phyloP scores from a whole-genome alignment of 805 yeast genomes.

The Wickerhamomyces rabaulensis region DNA sequence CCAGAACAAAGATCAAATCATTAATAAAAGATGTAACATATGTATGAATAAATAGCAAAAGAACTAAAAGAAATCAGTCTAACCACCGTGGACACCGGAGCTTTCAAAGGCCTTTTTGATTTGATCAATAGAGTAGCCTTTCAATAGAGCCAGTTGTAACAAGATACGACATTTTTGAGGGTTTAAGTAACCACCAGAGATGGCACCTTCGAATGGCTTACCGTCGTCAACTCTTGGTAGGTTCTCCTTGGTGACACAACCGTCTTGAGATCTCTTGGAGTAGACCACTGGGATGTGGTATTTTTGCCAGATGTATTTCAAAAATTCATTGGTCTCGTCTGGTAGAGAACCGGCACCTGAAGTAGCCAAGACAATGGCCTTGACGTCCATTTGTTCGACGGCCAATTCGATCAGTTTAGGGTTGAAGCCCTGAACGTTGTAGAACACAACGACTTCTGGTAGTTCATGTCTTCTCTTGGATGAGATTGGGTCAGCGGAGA shows the following conservation, averaged over 20 bases:
- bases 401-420: constrained; percentile 42
- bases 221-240: constrained; percentile 25
- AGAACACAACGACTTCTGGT: constrained; percentile 48
- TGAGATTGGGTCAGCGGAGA: constrained; percentile 20
- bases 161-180: constrained; percentile 61
- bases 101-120: constrained; percentile 33
- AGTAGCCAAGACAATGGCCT: constrained; percentile 61
- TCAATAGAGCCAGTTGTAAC: constrained; percentile 47
- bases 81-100: constrained; percentile 39
- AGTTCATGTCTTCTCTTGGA: constrained; percentile 23
- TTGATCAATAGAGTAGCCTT: constrained; percentile 26
- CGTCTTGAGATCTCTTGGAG: constrained; percentile 66
- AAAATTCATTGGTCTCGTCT: constrained; percentile 40
- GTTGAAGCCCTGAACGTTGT: constrained; percentile 58
- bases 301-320: constrained; percentile 33
- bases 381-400: constrained; percentile 37
- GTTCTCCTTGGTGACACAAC: constrained; percentile 50
- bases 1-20: background rate
- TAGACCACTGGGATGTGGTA: constrained; percentile 50
- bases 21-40: background rate
- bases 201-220: constrained; percentile 32
- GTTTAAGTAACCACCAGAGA: constrained; percentile 61
- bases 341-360: constrained; percentile 70
- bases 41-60: background rate
- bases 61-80: background rate